Base-by-base conservation (phyloP, 2,329 filamentous ascomycete species). In the Fusarium pseudograminearum region DNA sequence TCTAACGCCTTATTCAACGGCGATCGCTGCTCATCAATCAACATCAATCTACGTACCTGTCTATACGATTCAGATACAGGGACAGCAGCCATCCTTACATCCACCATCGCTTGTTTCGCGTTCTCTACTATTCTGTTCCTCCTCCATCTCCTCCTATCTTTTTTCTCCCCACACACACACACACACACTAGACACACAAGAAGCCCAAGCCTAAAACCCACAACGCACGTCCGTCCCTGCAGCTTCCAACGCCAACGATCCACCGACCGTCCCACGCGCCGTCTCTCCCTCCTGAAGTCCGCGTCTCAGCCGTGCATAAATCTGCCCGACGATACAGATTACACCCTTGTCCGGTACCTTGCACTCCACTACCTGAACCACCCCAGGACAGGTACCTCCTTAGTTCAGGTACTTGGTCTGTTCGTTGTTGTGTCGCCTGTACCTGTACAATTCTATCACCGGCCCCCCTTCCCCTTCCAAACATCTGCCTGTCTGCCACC, bases 291-390 rank as follows among this genome's bases (percentile, higher is more conserved):
- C 73, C 73, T 74, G 73, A 75, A 74, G 70, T 74, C 70, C 69
- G 73, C 73, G 73, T 74, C 73, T 74, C 73, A 74, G 73, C 73
- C 73, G 71, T 75, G 73, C 73, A 74, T 75, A 74, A 73, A 73
- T 61, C 71, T 67, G 61, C 54, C 68, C 65, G 59, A 64, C 46
- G 60, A 69, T 57, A 69, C 64, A 65, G 45, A 53, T 61, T 34
- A 47, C 33, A 58, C 61, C 67, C 67, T 69, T 59, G 54, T 44
- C 60, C 47, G 60, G 64, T 71, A 71, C 68, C 69, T 69, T 69
- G 59, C 68, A 59, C 41, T 52, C 38, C 57, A 24, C 56, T 55
- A 69, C 51, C 50, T 69, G 50, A 58, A 42, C 68, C 54, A 46
- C 67, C 47, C 50, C 44, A 38, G 33, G 45, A 34, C 48, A 65